Conservation (phyloP, 305 asterid genomes). For the Fraxinus angustifolia region DNA sequence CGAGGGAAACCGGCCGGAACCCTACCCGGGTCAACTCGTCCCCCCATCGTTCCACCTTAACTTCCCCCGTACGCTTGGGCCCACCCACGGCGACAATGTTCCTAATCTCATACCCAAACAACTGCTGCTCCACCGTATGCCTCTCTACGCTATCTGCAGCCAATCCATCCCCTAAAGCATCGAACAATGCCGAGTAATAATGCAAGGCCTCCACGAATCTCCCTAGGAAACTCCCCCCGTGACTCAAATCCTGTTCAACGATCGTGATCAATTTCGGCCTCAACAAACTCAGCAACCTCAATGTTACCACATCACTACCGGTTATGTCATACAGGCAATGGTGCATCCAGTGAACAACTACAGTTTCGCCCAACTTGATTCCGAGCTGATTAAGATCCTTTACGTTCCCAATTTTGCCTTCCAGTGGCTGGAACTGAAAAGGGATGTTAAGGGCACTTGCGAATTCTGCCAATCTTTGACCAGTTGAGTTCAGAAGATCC, state of each 20-base stretch:
- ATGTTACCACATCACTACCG: slow-evolving; percentile 65
- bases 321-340: slow-evolving; percentile 82
- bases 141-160: slow-evolving; percentile 70
- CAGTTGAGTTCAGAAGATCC: slow-evolving; percentile 41
- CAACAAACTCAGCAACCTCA: slow-evolving; percentile 42
- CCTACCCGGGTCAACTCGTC: slow-evolving; percentile 58
- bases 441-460: slow-evolving; percentile 35
- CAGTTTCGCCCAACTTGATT: slow-evolving; percentile 46
- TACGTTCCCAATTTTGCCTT: slow-evolving; percentile 37
- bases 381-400: slow-evolving; percentile 27
- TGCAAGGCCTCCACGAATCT: slow-evolving; percentile 91
- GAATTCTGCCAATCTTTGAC: slow-evolving; percentile 29
- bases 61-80: slow-evolving; percentile 77
- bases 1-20: slow-evolving; percentile 59
- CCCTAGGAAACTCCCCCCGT: slow-evolving; percentile 62
- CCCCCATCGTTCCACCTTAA: slow-evolving; percentile 77
- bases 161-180: slow-evolving; percentile 80
- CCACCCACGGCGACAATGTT: slow-evolving; percentile 84
- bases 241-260: slow-evolving; percentile 76
- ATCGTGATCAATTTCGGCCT: slow-evolving; percentile 71
- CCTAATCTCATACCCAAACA: slow-evolving; percentile 76
- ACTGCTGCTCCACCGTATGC: slow-evolving; percentile 85
- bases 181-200: slow-evolving; percentile 82
- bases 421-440: slow-evolving; percentile 32
- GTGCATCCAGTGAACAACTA: slow-evolving; percentile 83